These are phyloP conservation scores for Sporothrix brunneoviolacea DNA, from an alignment of 2,329 filamentous ascomycete genomes.

Conservation along the genomic window DNA sequence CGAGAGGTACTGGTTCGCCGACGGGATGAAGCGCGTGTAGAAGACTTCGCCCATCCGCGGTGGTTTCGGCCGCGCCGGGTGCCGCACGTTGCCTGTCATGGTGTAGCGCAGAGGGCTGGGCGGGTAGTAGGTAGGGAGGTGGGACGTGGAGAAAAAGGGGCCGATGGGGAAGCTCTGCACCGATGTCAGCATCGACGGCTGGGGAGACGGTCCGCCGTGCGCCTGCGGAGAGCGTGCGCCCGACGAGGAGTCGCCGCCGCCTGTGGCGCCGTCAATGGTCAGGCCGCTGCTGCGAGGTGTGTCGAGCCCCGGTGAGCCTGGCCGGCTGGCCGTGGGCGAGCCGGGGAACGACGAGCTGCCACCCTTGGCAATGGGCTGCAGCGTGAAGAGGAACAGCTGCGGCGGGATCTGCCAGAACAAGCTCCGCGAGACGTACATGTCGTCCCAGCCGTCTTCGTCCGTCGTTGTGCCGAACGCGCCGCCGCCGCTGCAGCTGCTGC, in stretches of 20 bases:
- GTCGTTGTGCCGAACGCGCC: not conserved
- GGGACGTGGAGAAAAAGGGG: conserved; percentile 74
- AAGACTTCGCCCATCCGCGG: conserved; percentile 86
- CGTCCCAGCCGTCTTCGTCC: conserved; percentile 61
- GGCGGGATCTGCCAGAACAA: conserved; percentile 92
- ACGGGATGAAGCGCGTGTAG: conserved; percentile 81
- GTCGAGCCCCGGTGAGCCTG: conserved; percentile 40
- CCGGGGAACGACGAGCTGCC: conserved; percentile 33
- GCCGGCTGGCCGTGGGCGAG: conserved; percentile 48
- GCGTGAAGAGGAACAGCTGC: conserved; percentile 79
- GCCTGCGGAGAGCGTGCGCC: no score
- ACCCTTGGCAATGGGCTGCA: conserved; percentile 49
- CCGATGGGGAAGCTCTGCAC: conserved; percentile 43
- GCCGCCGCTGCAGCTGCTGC: conserved; percentile 39
- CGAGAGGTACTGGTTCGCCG: conserved; percentile 74
- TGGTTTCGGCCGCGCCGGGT: conserved; percentile 82
- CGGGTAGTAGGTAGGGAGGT: conserved; percentile 86
- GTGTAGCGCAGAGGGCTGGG: conserved; percentile 76
- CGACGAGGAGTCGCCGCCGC: no score
- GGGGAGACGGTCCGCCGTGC: no score
- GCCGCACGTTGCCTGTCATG: conserved; percentile 69
- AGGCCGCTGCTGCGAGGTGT: not conserved
- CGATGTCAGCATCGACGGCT: conserved; percentile 28
- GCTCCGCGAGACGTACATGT: conserved; percentile 74
- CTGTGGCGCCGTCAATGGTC: conserved; percentile 11